A percentile compares a stretch with the other conserved stretches of the same genome.
Evolutionary conservation across 2,329 filamentous ascomycete species (phyloP).

Genomic region (Grosmannia serpens): DNA sequence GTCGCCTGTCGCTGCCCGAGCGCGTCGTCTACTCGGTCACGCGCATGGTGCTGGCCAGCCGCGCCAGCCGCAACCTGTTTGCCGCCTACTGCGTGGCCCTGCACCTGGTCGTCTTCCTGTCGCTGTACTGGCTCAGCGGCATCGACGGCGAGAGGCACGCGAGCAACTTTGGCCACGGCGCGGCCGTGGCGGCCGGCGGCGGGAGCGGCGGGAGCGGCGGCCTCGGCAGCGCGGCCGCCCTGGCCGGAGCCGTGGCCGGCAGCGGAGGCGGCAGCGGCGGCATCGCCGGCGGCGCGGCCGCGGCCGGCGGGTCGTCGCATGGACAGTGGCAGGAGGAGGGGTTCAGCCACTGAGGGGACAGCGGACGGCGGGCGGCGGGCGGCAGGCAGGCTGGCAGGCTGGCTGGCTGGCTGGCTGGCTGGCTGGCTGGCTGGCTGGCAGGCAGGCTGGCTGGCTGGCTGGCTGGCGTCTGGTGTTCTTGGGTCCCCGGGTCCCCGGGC

Average conservation of each 20-base stretch:
- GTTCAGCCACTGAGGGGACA: slow-evolving; percentile 30
- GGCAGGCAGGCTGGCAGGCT: no score
- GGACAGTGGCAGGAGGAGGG: slow-evolving; percentile 55
- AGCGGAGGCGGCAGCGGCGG: slow-evolving; percentile 19
- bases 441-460: no score
- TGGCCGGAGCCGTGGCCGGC: slow-evolving; percentile 13
- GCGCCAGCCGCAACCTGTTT: slow-evolving; percentile 87
- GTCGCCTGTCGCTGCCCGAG: slow-evolving; percentile 86
- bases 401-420: no score
- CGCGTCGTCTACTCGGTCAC: slow-evolving; percentile 83
- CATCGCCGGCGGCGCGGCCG: slow-evolving; percentile 17
- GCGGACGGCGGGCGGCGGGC: no score
- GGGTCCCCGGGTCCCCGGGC: no score
- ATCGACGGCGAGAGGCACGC: slow-evolving; percentile 52
- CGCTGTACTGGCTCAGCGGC: slow-evolving; percentile 74
- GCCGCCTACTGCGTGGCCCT: slow-evolving; percentile 82
- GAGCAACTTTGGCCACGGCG: slow-evolving; percentile 40
- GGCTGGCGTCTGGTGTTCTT: background rate
- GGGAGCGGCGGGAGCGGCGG: slow-evolving; percentile 21
- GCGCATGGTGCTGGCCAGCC: slow-evolving; percentile 77
- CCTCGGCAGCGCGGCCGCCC: slow-evolving; percentile 17
- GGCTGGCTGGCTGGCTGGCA: no score
- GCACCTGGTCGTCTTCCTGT: slow-evolving; percentile 76
- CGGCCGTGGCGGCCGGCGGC: slow-evolving; percentile 30
- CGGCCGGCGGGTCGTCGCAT: slow-evolving; percentile 23